A percentile compares a stretch with the other conserved stretches of the same genome.
These are phyloP conservation scores for Fusarium globosum DNA, from an alignment of 2,329 filamentous ascomycete species.

Conservation along the genomic window DNA sequence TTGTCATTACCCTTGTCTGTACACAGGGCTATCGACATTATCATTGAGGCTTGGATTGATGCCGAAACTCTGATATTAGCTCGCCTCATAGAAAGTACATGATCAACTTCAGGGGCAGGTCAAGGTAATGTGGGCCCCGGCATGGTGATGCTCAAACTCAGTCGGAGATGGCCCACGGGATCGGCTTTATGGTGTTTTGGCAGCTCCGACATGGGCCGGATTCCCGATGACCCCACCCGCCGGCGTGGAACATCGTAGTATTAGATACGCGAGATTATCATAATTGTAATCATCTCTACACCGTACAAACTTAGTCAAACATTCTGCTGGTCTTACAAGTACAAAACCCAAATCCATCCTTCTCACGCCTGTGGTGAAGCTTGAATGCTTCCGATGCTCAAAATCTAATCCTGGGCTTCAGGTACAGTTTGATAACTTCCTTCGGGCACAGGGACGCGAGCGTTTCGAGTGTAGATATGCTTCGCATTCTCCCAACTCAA, in stretches of 20 bases:
- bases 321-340: neutral
- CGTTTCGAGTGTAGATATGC: constrained; percentile 60
- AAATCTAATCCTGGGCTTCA: neutral
- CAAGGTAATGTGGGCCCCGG: neutral
- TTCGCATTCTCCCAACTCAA: constrained; percentile 53
- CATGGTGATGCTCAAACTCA: constrained; percentile 12
- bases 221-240: constrained; percentile 12
- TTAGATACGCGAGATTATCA: neutral
- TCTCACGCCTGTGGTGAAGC: neutral
- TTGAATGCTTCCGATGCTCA: neutral
- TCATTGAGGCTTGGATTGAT: neutral
- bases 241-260: neutral
- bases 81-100: neutral
- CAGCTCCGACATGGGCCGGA: constrained; percentile 27
- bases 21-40: neutral
- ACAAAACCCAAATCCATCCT: neutral
- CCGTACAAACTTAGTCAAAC: neutral
- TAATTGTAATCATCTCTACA: neutral
- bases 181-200: constrained; percentile 30
- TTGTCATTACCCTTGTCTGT: neutral
- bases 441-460: constrained; percentile 57
- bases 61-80: neutral
- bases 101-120: neutral
- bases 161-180: constrained; percentile 27
- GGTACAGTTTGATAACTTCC: constrained; percentile 45